These are phyloP conservation scores for Carallia brachiata DNA, from an alignment of 345 rosid genomes.

Conservation along the genomic window DNA sequence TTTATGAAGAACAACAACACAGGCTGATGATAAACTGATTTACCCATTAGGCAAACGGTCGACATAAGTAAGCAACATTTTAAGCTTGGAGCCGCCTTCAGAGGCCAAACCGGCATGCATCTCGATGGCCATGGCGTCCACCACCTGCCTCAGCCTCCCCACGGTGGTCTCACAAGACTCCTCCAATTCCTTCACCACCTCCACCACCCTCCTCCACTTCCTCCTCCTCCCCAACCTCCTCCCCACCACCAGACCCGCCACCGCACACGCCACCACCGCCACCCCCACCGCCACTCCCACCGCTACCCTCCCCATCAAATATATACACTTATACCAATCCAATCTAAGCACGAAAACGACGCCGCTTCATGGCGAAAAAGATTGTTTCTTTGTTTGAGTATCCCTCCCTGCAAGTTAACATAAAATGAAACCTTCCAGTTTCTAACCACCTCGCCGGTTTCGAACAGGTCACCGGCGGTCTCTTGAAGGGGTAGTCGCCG, in stretches of 20 bases:
- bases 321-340: not conserved
- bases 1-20: not conserved
- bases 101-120: constrained; percentile 99
- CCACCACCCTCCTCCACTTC: constrained; percentile 77
- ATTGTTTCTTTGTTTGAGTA: not conserved
- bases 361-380: constrained; percentile 21
- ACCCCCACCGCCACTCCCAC: constrained; percentile 63
- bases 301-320: constrained; percentile 60
- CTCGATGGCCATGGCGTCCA: constrained; percentile 93
- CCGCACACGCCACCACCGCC: constrained; percentile 75
- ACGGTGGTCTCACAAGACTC: constrained; percentile 71
- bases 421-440: not conserved
- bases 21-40: constrained; percentile 2
- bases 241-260: constrained; percentile 73
- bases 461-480: not conserved
- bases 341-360: constrained; percentile 24
- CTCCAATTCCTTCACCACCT: constrained; percentile 69
- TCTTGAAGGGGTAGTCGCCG: constrained; percentile 13
- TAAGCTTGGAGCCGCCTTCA: constrained; percentile 97
- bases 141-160: constrained; percentile 74
- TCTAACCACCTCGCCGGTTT: not conserved
- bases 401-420: not conserved
- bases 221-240: constrained; percentile 62
- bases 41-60: constrained; percentile 71
- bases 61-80: constrained; percentile 87